phyloP scores from a whole-genome alignment of 108 stramenopile genomes.

The Nitzschia sp. region DNA sequence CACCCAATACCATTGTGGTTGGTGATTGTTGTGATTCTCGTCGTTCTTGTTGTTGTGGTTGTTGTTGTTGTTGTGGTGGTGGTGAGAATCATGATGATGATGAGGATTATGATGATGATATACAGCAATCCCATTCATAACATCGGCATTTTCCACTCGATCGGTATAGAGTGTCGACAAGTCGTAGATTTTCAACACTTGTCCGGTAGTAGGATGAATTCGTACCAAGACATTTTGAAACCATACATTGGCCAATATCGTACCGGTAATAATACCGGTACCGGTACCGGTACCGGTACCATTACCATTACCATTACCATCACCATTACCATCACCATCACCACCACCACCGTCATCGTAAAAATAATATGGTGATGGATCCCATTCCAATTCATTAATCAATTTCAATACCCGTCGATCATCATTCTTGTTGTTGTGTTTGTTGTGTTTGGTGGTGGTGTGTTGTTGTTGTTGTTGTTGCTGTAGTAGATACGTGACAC shows the following conservation, averaged over 20 bases:
- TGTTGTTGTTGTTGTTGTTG: neutral
- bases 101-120: too few relatives aligned
- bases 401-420: slow-evolving; percentile 22
- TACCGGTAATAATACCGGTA: slow-evolving; percentile 23
- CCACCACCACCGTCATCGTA: too few relatives aligned
- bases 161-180: slow-evolving; percentile 38
- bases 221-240: slow-evolving; percentile 63
- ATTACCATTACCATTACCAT: too few relatives aligned
- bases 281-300: too few relatives aligned
- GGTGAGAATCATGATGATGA: too few relatives aligned
- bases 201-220: slow-evolving; percentile 64
- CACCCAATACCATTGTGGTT: slow-evolving; percentile 58
- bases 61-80: too few relatives aligned
- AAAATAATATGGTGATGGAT: too few relatives aligned
- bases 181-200: slow-evolving; percentile 56
- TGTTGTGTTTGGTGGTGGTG: neutral
- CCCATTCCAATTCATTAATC: slow-evolving; percentile 82
- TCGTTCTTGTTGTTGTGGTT: too few relatives aligned
- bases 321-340: too few relatives aligned
- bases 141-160: slow-evolving; percentile 37
- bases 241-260: slow-evolving; percentile 77
- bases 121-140: slow-evolving; percentile 78
- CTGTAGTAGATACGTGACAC: slow-evolving; percentile 1
- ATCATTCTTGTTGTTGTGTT: neutral
- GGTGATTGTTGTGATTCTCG: too few relatives aligned